phyloP scores from a whole-genome alignment of 768 basidiomycete species.

The Calocera cornea region DNA sequence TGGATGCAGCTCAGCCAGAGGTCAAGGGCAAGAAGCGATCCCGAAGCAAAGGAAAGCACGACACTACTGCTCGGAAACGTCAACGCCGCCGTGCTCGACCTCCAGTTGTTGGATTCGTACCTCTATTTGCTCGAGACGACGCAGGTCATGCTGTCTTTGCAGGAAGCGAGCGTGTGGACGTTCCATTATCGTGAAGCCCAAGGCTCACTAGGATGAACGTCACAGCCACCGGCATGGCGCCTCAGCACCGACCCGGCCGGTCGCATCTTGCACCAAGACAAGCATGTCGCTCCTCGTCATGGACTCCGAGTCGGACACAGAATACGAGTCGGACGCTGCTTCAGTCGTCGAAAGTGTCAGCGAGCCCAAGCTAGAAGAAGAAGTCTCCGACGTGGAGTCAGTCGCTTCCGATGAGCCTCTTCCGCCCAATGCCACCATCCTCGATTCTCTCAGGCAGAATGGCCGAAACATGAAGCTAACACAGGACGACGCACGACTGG shows the following conservation, averaged over 20 bases:
- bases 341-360: neutral
- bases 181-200: neutral
- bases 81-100: constrained; percentile 18
- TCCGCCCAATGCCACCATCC: neutral
- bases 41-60: neutral
- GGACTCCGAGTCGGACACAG: neutral
- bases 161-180: constrained; percentile 35
- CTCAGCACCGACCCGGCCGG: too few relatives aligned
- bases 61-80: neutral
- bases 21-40: constrained; percentile 5
- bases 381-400: neutral
- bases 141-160: constrained; percentile 54
- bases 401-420: neutral
- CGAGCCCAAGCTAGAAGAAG: neutral
- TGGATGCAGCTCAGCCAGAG: neutral
- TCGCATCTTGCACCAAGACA: too few relatives aligned
- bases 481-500: neutral
- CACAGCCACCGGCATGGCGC: neutral
- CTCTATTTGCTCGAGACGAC: constrained; percentile 44
- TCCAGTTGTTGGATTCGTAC: constrained; percentile 32
- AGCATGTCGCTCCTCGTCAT: too few relatives aligned
- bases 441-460: neutral
- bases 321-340: neutral
- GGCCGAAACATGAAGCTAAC: neutral
- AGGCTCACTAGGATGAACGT: neutral